These are phyloP conservation scores for Fusarium falciforme DNA, from an alignment of 2,329 filamentous ascomycete genomes.

Conservation along the genomic window DNA sequence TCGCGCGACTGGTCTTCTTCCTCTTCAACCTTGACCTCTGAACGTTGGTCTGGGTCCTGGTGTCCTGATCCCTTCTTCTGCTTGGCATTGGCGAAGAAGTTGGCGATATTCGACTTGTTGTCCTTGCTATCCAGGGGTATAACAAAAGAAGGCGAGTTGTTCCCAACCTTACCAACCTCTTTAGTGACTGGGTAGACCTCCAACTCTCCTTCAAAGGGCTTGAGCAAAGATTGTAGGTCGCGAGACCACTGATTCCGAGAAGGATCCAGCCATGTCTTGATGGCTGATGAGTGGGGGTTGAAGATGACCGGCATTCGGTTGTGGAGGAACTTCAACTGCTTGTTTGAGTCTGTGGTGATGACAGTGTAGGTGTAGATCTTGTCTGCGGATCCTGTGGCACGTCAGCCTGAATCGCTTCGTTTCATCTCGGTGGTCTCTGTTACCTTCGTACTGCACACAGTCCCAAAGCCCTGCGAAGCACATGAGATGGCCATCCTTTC, in stretches of 20 bases:
- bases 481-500: slow-evolving; percentile 86
- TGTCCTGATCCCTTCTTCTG: slow-evolving; percentile 49
- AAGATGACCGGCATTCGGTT: slow-evolving; percentile 96
- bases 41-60: neutral
- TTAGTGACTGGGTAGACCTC: slow-evolving; percentile 88
- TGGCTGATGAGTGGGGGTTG: slow-evolving; percentile 76
- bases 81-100: slow-evolving; percentile 79
- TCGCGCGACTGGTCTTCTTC: slow-evolving; percentile 9
- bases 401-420: neutral
- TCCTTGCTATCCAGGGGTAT: slow-evolving; percentile 85
- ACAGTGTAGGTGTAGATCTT: slow-evolving; percentile 91
- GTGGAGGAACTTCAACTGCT: slow-evolving; percentile 87
- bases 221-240: slow-evolving; percentile 82
- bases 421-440: slow-evolving; percentile 10
- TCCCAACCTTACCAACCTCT: slow-evolving; percentile 94
- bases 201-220: slow-evolving; percentile 81
- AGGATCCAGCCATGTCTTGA: slow-evolving; percentile 85
- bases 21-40: neutral
- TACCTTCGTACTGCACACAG: slow-evolving; percentile 82
- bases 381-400: slow-evolving; percentile 56
- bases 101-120: slow-evolving; percentile 93
- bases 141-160: slow-evolving; percentile 86
- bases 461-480: slow-evolving; percentile 95
- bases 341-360: slow-evolving; percentile 89
- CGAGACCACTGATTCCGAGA: slow-evolving; percentile 76